Percentiles rank a stretch among this genome's conserved stretches.
phyloP scores from a whole-genome alignment of 805 yeast species.

The Pichia cabralensis region DNA sequence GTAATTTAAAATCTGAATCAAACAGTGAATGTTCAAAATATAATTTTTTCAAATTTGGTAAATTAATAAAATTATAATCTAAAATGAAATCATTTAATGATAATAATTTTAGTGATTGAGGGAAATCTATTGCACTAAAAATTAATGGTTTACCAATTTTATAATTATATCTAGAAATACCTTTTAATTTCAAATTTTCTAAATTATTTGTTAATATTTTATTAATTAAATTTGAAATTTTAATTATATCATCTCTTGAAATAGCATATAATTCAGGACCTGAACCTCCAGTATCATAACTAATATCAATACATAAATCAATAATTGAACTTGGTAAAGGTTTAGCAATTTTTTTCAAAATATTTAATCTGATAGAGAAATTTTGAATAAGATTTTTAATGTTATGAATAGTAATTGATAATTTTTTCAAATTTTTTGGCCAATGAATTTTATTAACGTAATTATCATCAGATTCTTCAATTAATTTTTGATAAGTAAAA shows the following conservation, averaged over 20 bases:
- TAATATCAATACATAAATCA: conserved; percentile 23
- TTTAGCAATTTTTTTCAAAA: conserved; percentile 18
- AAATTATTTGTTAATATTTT: conserved; percentile 19
- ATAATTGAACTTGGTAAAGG: conserved; percentile 21
- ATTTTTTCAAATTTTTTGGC: conserved; percentile 21
- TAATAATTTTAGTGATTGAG: conserved; percentile 17
- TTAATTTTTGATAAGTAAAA: conserved; percentile 18
- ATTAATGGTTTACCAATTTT: conserved; percentile 23
- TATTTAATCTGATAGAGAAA: conserved; percentile 20
- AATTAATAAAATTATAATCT: conserved; percentile 18
- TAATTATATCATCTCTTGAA: conserved; percentile 22
- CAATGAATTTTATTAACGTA: conserved; percentile 14
- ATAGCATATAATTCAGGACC: conserved; percentile 22
- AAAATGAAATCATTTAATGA: conserved; percentile 23
- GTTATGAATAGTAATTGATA: conserved; percentile 23
- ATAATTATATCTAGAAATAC: conserved; percentile 24
- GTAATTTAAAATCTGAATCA: conserved; percentile 23
- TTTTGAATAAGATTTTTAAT: conserved; percentile 21
- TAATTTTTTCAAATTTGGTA: conserved; percentile 19
- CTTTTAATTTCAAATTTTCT: conserved; percentile 22
- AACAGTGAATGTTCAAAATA: conserved; percentile 24
- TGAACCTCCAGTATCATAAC: conserved; percentile 24
- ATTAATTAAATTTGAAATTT: conserved; percentile 19
- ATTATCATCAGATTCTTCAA: conserved; percentile 10
- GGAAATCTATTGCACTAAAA: conserved; percentile 22